Evolutionary conservation across 106 monocot species (phyloP).

Genomic region (Acanthochlamys bracteata): DNA sequence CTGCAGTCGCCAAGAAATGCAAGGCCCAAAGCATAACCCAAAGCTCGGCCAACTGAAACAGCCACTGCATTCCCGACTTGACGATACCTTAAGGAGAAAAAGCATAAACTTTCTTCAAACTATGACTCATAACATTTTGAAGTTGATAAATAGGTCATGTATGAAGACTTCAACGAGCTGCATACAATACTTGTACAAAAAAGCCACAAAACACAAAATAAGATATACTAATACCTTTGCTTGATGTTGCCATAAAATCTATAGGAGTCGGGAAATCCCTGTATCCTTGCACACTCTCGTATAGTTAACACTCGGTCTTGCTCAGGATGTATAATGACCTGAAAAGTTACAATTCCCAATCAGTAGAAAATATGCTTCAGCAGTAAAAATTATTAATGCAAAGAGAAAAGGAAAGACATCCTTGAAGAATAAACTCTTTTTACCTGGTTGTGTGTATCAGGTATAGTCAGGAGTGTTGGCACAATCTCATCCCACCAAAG

Average conservation of each 20-base stretch:
- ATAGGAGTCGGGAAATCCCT: slow-evolving; percentile 68
- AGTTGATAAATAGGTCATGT: too few species aligned
- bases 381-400: too few species aligned
- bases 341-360: background rate
- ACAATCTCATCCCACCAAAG: slow-evolving; percentile 76
- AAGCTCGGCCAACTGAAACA: slow-evolving; percentile 55
- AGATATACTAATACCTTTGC: slow-evolving; percentile 51
- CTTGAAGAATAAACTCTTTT: too few species aligned
- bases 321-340: slow-evolving; percentile 59
- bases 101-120: too few species aligned
- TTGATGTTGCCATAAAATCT: slow-evolving; percentile 46
- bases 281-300: slow-evolving; percentile 57
- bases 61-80: slow-evolving; percentile 95
- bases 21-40: slow-evolving; percentile 65
- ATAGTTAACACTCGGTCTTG: slow-evolving; percentile 60
- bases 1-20: slow-evolving; percentile 50
- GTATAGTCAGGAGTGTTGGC: slow-evolving; percentile 44
- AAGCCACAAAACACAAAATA: too few species aligned
- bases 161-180: too few species aligned
- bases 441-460: slow-evolving; percentile 38
- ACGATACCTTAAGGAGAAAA: slow-evolving; percentile 44
- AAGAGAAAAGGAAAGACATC: too few species aligned
- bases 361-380: too few species aligned
- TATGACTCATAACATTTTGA: too few species aligned
- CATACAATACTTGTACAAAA: too few species aligned